These are phyloP conservation scores for Glebionis coronaria DNA, from an alignment of 129 eudicot species.

Conservation along the genomic window DNA sequence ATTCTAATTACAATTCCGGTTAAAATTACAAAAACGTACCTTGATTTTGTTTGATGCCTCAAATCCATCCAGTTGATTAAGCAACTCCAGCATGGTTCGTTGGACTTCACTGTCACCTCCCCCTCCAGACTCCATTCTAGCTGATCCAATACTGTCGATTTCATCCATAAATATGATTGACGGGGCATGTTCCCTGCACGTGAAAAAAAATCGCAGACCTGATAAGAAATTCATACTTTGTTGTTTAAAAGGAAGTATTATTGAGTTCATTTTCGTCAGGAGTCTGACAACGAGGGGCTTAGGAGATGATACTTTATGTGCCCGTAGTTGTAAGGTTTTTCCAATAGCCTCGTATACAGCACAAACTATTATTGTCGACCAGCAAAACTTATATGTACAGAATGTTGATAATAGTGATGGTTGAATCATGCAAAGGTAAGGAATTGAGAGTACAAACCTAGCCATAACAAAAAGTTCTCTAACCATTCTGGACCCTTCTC, in stretches of 20 bases:
- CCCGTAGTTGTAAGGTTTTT: too few relatives aligned
- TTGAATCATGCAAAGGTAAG: neutral
- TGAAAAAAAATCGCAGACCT: neutral
- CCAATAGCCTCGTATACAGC: too few relatives aligned
- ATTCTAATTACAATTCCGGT: too few relatives aligned
- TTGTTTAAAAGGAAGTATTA: too few relatives aligned
- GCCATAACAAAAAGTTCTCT: constrained; percentile 98
- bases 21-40: constrained; percentile 25
- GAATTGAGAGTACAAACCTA: constrained; percentile 46
- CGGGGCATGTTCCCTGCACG: constrained; percentile 82
- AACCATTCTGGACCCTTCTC: constrained; percentile 98
- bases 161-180: constrained; percentile 97
- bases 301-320: too few relatives aligned
- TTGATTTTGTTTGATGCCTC: constrained; percentile 97
- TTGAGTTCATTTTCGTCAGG: too few relatives aligned
- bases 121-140: constrained; percentile 94
- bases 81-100: constrained; percentile 91
- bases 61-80: constrained; percentile 88
- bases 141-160: constrained; percentile 92
- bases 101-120: constrained; percentile 99
- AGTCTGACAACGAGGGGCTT: too few relatives aligned
- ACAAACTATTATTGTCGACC: too few relatives aligned
- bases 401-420: neutral
- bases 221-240: too few relatives aligned
- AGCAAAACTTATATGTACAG: too few relatives aligned